Evolutionary conservation across 192 early-diverging fungal genomes (phyloP), one percentile per base, ranked within the genome.

Genomic region (Paraglomus brasilianum): DNA sequence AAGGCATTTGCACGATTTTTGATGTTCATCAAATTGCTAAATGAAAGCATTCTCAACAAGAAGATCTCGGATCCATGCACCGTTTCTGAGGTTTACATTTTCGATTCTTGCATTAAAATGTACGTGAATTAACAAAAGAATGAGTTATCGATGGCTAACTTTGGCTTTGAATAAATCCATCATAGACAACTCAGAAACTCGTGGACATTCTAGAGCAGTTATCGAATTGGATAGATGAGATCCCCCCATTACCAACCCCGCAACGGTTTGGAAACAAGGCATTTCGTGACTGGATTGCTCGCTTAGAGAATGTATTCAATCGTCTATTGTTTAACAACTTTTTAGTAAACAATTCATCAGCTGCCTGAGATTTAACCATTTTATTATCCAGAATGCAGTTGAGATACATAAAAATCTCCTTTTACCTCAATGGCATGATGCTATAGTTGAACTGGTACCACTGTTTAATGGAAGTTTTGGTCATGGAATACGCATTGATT

Each of bases 211-310:
- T 99, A 3, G 85, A 92, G 19, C 79, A 70, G 4, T 51, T 95
- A 4, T 83, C 87, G 46, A 44, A 17, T 19, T 93, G 89, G 88
- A 87, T 95, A 30, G 85, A 81, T 30, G 79, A 86, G n/a, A 85
- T 91, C 15, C 95, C 95, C 24, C 93, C 93, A 40, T 80, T 87
- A 41, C 44, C 81, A 30, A 76, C 85, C 30, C 80, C 86, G 6
- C 87, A 90, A 75, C 83, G 97, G 24, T 99, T 97, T 72, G 97
- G 97, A 0, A 97, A 97, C 82, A 88, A 82, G 58, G 88, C 95
- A 0, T 99, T 97, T 77, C 85, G 91, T n/a, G 74, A 66, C 1
- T 98, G 93, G 87, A 62, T 85, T n/a, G 75, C 77, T 5, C 74
- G 83, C 45, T 62, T 93, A 19, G 74, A 82, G 58, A 19, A 80